Evolutionary conservation across 805 yeast species (phyloP), one percentile per base, ranked within the genome.

Genomic region (Kluyveromyces nonfermentans): DNA sequence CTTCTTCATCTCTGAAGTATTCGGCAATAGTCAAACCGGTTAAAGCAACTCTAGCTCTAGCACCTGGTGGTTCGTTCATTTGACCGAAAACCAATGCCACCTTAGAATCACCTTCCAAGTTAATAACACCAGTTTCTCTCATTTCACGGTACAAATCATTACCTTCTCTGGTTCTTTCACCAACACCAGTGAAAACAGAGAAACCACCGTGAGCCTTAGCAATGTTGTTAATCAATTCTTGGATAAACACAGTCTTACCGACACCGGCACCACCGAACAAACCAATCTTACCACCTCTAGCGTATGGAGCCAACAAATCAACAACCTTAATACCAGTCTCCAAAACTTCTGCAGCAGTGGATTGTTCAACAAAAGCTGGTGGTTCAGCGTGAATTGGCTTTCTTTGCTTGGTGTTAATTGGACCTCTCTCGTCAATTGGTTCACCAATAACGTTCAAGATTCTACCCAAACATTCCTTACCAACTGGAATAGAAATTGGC

Each of bases 231-330:
- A 90, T 90, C 78, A 90, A 82, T 78, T 90, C 98, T 80, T 90
- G 98, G 76, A 90, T 90, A 77, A 90, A 90, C 55, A 90, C 98
- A 73, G 98, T 90, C 77, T 90, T 90, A 77, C 98, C 98, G 85
- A 90, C 98, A 90, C 98, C 98, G 73, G 98, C 98, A 90, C 98
- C 98, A 80, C 98, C 98, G 85, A 90, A 90, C 69, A 90, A 82
- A 83, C 98, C 98, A 87, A 90, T 90, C 83, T 90, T 90, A 86
- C 98, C 98, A 86, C 98, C 98, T 86, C 97, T 88, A 70, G 98
- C 97, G 79, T 90, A 90, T 62, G 98, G 98, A 62, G 98, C 98
- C 60, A 90, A 81, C 69, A 90, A 79, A 72, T 90, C 98, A 76
- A 90, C 98, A 73, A 90, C 98, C 82, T 90, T 90, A 72, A 90